phyloP scores from a whole-genome alignment of 148 eudicot species.

The Chenopodium formosanum region DNA sequence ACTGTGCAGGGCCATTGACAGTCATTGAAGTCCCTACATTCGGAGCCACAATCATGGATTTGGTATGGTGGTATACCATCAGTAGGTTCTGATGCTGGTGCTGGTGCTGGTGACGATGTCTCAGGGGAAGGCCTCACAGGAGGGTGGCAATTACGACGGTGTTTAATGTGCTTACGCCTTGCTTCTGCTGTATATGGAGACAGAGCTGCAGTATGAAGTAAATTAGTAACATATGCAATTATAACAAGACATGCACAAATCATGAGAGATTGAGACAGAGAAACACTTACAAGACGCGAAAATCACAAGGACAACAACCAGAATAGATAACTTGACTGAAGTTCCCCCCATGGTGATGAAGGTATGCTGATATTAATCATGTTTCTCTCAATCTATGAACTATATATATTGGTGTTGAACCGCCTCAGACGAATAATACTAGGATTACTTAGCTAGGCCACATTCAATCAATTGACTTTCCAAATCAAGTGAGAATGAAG shows the following conservation, averaged over 20 bases:
- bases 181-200: constrained; percentile 23
- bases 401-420: not conserved
- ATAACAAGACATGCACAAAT: not conserved
- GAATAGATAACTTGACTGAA: constrained; percentile 16
- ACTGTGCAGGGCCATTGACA: constrained; percentile 25
- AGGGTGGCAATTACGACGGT: not conserved
- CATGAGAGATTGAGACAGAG: not conserved
- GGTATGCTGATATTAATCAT: not conserved
- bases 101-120: not conserved
- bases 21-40: constrained; percentile 24
- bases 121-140: not conserved
- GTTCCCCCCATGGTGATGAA: not conserved
- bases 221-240: too few relatives aligned
- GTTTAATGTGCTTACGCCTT: not conserved
- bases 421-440: not conserved
- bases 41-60: constrained; percentile 27
- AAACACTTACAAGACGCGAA: constrained; percentile 15
- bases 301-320: constrained; percentile 10
- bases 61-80: constrained; percentile 22
- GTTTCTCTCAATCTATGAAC: not conserved
- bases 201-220: not conserved
- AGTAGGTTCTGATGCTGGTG: constrained; percentile 7
- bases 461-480: not conserved
- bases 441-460: not conserved
- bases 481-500: not conserved